These are phyloP conservation scores for Suillus alpinus DNA, from an alignment of 768 basidiomycete genomes.

Conservation along the genomic window DNA sequence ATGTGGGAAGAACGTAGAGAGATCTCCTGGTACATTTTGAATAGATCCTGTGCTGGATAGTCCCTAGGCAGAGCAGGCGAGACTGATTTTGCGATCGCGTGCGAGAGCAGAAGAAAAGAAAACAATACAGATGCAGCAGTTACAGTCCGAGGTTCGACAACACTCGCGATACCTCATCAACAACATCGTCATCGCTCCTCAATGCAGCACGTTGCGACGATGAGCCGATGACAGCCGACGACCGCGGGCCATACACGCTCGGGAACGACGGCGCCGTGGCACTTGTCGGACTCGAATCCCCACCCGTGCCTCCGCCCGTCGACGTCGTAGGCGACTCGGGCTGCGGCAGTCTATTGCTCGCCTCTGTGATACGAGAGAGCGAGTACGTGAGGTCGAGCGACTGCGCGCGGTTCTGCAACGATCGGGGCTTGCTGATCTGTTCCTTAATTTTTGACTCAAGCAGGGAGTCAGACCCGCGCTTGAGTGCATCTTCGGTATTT, in stretches of 20 bases:
- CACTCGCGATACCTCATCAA: constrained; percentile 66
- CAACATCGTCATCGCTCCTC: constrained; percentile 50
- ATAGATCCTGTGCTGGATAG: constrained; percentile 30
- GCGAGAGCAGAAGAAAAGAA: constrained; percentile 9
- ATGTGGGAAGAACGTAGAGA: constrained; percentile 12
- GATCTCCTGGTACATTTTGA: constrained; percentile 31
- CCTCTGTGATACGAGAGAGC: constrained; percentile 76
- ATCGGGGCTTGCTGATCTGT: constrained; percentile 71
- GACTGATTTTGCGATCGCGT: constrained; percentile 26
- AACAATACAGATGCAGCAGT: constrained; percentile 14
- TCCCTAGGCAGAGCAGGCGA: constrained; percentile 7
- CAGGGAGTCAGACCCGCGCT: constrained; percentile 81
- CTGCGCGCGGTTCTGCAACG: constrained; percentile 83
- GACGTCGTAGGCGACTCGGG: constrained; percentile 84
- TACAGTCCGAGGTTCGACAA: constrained; percentile 73
- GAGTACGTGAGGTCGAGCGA: constrained; percentile 86
- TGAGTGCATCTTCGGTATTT: constrained; percentile 71
- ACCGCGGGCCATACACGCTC: constrained; percentile 75
- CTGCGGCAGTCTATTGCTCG: constrained; percentile 54
- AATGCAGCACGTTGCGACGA: constrained; percentile 40
- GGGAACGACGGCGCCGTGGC: constrained; percentile 79
- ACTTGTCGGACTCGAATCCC: constrained; percentile 77
- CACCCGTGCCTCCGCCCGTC: constrained; percentile 65
- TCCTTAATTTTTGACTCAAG: constrained; percentile 84
- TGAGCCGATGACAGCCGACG: constrained; percentile 43